These are phyloP conservation scores for Solanum lycopersicoides DNA, from an alignment of 257 asterid genomes.

Conservation along the genomic window DNA sequence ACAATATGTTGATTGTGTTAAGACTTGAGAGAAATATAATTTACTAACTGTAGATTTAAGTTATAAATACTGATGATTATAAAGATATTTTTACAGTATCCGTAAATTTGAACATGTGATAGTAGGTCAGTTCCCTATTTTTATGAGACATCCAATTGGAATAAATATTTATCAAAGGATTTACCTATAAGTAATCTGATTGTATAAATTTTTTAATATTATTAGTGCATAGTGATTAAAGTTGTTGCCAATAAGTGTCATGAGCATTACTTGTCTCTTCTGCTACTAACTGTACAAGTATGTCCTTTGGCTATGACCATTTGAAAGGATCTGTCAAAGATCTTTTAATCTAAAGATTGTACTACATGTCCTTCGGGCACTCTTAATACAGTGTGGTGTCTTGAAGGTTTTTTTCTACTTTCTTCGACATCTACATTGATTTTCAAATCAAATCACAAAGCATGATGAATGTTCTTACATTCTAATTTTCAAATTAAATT, in stretches of 20 bases:
- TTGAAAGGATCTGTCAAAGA: no score
- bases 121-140: background rate
- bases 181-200: background rate
- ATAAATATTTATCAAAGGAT: background rate
- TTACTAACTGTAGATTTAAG: background rate
- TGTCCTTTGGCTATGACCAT: background rate
- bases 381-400: no score
- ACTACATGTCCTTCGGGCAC: no score
- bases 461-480: no score
- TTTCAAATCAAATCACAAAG: no score
- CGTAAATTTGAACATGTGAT: background rate
- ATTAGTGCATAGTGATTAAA: background rate
- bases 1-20: slow-evolving; percentile 42
- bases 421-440: no score
- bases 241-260: background rate
- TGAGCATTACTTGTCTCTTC: no score
- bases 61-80: background rate
- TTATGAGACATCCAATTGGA: background rate
- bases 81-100: background rate
- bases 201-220: background rate
- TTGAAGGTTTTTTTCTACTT: background rate
- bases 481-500: no score
- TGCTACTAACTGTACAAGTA: background rate
- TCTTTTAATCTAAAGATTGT: no score
- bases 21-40: slow-evolving; percentile 48